phyloP scores from a whole-genome alignment of 2,329 filamentous ascomycete genomes.

The Zasmidium cellare region DNA sequence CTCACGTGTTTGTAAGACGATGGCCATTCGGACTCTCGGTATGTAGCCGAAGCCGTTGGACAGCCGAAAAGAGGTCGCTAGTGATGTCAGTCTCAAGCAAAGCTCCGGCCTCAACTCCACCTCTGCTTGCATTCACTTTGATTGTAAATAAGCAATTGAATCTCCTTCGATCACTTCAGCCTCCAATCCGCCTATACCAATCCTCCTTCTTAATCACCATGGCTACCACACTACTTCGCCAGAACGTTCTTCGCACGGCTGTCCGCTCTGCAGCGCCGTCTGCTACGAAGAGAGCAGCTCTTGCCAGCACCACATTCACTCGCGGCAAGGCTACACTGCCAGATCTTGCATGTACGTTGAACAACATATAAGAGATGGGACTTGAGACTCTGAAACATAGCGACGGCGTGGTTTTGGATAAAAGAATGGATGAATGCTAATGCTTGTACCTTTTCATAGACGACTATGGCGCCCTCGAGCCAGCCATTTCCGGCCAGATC shows the following conservation, averaged over 20 bases:
- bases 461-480: slow-evolving; percentile 94
- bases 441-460: slow-evolving; percentile 54
- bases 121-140: neutral
- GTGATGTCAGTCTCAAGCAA: neutral
- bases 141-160: neutral
- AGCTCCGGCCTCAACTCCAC: neutral
- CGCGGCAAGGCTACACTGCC: slow-evolving; percentile 91
- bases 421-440: neutral
- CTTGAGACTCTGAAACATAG: too few species aligned
- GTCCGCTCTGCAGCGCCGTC: slow-evolving; percentile 67
- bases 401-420: neutral
- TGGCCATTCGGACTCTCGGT: neutral
- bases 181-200: neutral
- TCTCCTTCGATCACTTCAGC: neutral
- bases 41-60: neutral
- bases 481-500: slow-evolving; percentile 79
- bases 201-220: slow-evolving; percentile 47
- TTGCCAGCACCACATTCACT: slow-evolving; percentile 73
- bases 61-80: neutral
- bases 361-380: neutral
- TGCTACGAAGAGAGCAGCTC: slow-evolving; percentile 59
- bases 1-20: neutral
- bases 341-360: slow-evolving; percentile 70
- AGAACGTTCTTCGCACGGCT: slow-evolving; percentile 68
- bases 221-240: slow-evolving; percentile 75